A percentile compares a stretch with the other conserved stretches of the same genome.
Evolutionary conservation across 495 filamentous ascomycete genomes (phyloP).

Genomic region (Cetradonia linearis): DNA sequence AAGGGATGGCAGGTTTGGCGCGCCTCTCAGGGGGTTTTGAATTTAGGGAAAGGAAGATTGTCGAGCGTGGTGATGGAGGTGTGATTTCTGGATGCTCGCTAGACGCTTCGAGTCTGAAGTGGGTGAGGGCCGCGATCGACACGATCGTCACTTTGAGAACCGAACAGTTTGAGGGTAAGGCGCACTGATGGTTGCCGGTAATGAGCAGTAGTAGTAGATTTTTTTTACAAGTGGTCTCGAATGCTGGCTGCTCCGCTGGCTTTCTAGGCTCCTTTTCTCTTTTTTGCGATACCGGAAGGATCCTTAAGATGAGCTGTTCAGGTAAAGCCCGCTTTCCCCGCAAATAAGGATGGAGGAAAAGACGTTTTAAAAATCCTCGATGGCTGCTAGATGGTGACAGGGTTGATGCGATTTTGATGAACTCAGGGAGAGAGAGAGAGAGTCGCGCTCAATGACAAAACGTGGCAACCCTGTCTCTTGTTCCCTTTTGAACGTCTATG

Average conservation of each 20-base stretch:
- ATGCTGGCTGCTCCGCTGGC: conserved; percentile 16
- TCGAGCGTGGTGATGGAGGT: conserved; percentile 2
- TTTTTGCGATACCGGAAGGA: conserved; percentile 9
- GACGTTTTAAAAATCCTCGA: background rate
- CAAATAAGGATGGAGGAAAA: conserved; percentile 6
- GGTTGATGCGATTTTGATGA: conserved; percentile 1
- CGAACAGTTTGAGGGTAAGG: conserved; percentile 18
- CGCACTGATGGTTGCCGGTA: conserved; percentile 11
- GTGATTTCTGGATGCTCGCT: conserved; percentile 8
- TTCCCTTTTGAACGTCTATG: background rate
- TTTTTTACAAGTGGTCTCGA: conserved; percentile 3
- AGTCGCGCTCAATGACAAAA: conserved; percentile 1
- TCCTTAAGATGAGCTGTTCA: conserved; percentile 6
- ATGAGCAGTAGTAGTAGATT: background rate
- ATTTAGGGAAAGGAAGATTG: background rate
- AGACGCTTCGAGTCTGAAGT: conserved; percentile 8
- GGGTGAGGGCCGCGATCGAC: conserved; percentile 21
- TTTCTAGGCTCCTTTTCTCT: background rate
- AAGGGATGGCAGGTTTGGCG: conserved; percentile 8
- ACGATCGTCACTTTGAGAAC: conserved; percentile 21
- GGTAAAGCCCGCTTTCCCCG: conserved; percentile 11
- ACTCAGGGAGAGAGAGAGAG: background rate
- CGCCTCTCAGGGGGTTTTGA: conserved; percentile 11
- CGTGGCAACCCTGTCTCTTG: background rate
- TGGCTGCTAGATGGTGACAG: background rate